Evolutionary conservation across 331 rosid genomes (phyloP).

Genomic region (Quercus tomentella): DNA sequence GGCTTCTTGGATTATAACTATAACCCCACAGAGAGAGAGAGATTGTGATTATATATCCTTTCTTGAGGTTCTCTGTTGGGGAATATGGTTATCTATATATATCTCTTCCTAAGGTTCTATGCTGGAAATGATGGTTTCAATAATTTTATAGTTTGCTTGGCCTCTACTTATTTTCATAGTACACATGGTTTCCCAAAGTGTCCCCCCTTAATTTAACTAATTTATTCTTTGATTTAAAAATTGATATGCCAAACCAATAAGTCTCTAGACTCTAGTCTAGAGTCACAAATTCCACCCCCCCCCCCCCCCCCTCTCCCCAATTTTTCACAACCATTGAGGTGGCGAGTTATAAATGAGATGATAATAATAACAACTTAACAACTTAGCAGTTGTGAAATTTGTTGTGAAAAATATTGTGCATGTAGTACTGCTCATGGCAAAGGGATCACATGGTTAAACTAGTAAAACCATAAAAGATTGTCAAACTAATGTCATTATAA

Average conservation of each 20-base stretch:
- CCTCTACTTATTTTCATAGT: slow-evolving; percentile 20
- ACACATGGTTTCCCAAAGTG: slow-evolving; percentile 29
- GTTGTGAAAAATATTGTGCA: too few relatives aligned
- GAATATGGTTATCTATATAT: slow-evolving; percentile 17
- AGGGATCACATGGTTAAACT: neutral
- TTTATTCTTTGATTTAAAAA: neutral
- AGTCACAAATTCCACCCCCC: too few relatives aligned
- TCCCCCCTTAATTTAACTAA: slow-evolving; percentile 10
- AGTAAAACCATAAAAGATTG: neutral
- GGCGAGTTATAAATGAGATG: too few relatives aligned
- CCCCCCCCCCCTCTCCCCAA: too few relatives aligned
- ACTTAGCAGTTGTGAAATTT: too few relatives aligned
- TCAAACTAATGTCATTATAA: neutral
- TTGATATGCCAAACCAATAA: neutral
- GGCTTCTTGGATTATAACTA: slow-evolving; percentile 10
- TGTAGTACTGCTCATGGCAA: neutral
- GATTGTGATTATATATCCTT: slow-evolving; percentile 7
- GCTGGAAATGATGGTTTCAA: slow-evolving; percentile 21
- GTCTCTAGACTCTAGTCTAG: too few relatives aligned
- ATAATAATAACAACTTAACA: too few relatives aligned
- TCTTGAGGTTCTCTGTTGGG: slow-evolving; percentile 9
- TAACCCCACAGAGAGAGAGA: neutral
- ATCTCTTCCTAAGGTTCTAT: slow-evolving; percentile 21
- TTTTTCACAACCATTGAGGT: too few relatives aligned
- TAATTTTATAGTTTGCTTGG: slow-evolving; percentile 30